Evolutionary conservation across 2,329 filamentous ascomycete genomes (phyloP).

Genomic region (Colletotrichum acutatum): DNA sequence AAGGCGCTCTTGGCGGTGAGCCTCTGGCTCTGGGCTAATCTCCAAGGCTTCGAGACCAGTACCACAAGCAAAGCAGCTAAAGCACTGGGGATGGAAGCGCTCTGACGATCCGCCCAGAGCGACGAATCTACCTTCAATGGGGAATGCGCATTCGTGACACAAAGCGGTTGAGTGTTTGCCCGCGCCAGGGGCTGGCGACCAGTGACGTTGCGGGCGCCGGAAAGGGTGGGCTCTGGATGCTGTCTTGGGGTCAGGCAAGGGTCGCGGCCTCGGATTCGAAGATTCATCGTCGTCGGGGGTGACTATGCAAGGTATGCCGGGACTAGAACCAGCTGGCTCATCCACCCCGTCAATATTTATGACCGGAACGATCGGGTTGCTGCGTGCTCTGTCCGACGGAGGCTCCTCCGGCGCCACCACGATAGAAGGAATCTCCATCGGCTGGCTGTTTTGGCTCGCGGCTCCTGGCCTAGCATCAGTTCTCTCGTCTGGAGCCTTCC

Average conservation of each 20-base stretch:
- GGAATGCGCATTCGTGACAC: slow-evolving; percentile 84
- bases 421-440: slow-evolving; percentile 64
- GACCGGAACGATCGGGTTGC: slow-evolving; percentile 52
- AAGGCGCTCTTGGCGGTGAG: slow-evolving; percentile 76
- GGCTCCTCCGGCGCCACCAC: slow-evolving; percentile 61
- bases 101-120: slow-evolving; percentile 77
- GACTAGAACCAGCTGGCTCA: neutral
- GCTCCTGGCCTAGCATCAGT: slow-evolving; percentile 70
- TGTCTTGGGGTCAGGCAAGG: slow-evolving; percentile 60
- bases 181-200: slow-evolving; percentile 64
- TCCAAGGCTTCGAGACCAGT: slow-evolving; percentile 93
- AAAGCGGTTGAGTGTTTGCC: slow-evolving; percentile 50
- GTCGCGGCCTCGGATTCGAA: slow-evolving; percentile 42
- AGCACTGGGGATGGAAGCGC: slow-evolving; percentile 94
- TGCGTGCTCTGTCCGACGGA: slow-evolving; percentile 39
- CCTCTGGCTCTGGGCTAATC: slow-evolving; percentile 91
- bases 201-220: slow-evolving; percentile 62
- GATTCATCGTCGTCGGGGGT: slow-evolving; percentile 53
- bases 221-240: slow-evolving; percentile 44
- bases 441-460: slow-evolving; percentile 56
- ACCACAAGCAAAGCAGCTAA: slow-evolving; percentile 87
- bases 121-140: slow-evolving; percentile 92
- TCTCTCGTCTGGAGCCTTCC: slow-evolving; percentile 77
- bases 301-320: slow-evolving; percentile 51
- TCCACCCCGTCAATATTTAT: slow-evolving; percentile 54